phyloP scores from a whole-genome alignment of 257 asterid species.

The Knoxia roxburghii region DNA sequence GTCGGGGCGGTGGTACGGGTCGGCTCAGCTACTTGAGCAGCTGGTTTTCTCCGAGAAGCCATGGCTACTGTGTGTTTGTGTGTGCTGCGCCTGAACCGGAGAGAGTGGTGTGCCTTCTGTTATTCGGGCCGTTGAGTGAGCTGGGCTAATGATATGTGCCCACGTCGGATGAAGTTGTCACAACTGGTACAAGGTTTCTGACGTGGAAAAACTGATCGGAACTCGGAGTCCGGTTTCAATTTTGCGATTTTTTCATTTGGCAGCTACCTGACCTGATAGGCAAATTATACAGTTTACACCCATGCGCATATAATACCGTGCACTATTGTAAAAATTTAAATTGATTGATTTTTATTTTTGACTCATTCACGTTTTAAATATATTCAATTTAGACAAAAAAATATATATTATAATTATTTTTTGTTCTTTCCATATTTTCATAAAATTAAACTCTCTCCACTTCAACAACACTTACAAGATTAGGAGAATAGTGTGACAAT shows the following conservation, averaged over 20 bases:
- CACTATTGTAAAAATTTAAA: too few relatives aligned
- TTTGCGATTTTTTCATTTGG: too few relatives aligned
- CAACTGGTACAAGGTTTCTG: neutral
- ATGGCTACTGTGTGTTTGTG: slow-evolving; percentile 23
- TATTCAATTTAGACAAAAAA: too few relatives aligned
- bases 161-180: slow-evolving; percentile 22
- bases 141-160: slow-evolving; percentile 7
- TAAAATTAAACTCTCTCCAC: too few relatives aligned
- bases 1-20: slow-evolving; percentile 25
- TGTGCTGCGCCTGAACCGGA: neutral
- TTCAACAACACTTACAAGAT: too few relatives aligned
- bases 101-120: neutral
- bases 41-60: slow-evolving; percentile 53
- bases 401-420: too few relatives aligned
- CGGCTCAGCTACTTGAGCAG: slow-evolving; percentile 17
- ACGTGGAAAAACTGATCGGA: slow-evolving; percentile 2
- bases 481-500: too few relatives aligned
- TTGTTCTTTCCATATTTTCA: too few relatives aligned
- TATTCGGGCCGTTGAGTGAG: neutral
- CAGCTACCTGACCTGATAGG: too few relatives aligned
- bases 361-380: too few relatives aligned
- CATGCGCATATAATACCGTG: neutral
- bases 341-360: too few relatives aligned
- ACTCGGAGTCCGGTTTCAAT: neutral
- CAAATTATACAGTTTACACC: too few relatives aligned